Evolutionary conservation across 495 filamentous ascomycete species (phyloP), one percentile per base, ranked within the genome.

Genomic region (Melanomma pulvis-pyrius): DNA sequence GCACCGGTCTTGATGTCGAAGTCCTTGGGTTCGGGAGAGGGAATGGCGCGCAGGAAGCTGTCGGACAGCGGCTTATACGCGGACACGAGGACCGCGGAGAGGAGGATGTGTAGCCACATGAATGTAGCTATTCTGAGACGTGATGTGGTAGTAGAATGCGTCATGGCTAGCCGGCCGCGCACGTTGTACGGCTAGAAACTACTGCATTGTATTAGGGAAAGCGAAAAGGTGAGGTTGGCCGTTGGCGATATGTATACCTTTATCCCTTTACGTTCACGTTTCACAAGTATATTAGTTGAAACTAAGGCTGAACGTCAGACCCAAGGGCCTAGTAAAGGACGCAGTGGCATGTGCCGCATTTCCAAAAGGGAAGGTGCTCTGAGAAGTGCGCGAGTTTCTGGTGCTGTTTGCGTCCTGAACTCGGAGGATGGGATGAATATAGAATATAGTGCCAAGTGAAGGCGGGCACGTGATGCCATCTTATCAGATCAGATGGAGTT

Each of bases 31-130:
- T 83, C 84, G 1, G 89, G 87, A 17, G 83, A 84, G 1, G 90
- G 90, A 3, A 98, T 79, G 39, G 76, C 74, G 39, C 78, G 79
- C 15, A 98, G 81, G 21, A 88, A 87, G 47, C 85, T 78, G 68
- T 93, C 87, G 13, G 93, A 91, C 58, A 96, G 78, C 34, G 82
- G 78, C 34, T 86, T 86, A 80, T 96, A 96, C 64, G 88, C 89
- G 34, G 76, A 63, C 22, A 67, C 71, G 56, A 77, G 32, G 54
- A 75, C 25, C 11, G 47, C 30, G 6, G 17, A 48, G 11, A 19
- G 28, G 24, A 58, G 25, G 2, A 44, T 29, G 24, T 21, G 26
- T 21, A 59, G 41, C 53, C 62, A 54, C 2, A 54, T 6, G 2
- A 54, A 17, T 3, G 15, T 17, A 11, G 21, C 25, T 19, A 32